These are phyloP conservation scores for Ottelia alismoides DNA, from an alignment of 106 monocot species.

Conservation along the genomic window DNA sequence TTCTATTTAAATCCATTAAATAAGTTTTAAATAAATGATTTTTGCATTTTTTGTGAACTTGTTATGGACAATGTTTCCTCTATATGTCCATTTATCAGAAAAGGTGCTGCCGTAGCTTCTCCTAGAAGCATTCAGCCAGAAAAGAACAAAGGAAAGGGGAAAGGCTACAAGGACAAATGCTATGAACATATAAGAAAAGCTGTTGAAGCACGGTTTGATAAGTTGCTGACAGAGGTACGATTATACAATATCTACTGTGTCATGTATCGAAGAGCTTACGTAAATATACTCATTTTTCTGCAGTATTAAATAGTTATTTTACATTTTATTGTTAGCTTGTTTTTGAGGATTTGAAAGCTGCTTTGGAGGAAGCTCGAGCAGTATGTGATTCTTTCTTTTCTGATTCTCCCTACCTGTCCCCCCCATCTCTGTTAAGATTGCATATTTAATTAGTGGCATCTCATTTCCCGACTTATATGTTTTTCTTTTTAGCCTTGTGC, in stretches of 20 bases:
- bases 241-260: no score
- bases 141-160: constrained; percentile 64
- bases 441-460: no score
- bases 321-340: constrained; percentile 56
- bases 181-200: constrained; percentile 92
- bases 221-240: constrained; percentile 62
- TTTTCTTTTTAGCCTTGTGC: background rate
- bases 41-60: no score
- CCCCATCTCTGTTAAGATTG: background rate
- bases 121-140: constrained; percentile 36
- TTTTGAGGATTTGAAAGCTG: constrained; percentile 89
- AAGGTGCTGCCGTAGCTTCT: constrained; percentile 42
- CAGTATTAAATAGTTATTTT: no score
- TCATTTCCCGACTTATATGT: background rate
- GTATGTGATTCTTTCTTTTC: constrained; percentile 19
- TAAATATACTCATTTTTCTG: no score
- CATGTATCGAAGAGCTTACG: no score
- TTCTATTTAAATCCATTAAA: no score
- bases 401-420: no score
- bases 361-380: constrained; percentile 80
- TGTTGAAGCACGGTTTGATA: constrained; percentile 88
- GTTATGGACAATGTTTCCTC: no score
- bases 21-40: no score
- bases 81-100: no score
- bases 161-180: constrained; percentile 96